Percentiles rank a stretch among this genome's conserved stretches.
phyloP scores from a whole-genome alignment of 2,329 filamentous ascomycete genomes.

The Cordyceps javanica region DNA sequence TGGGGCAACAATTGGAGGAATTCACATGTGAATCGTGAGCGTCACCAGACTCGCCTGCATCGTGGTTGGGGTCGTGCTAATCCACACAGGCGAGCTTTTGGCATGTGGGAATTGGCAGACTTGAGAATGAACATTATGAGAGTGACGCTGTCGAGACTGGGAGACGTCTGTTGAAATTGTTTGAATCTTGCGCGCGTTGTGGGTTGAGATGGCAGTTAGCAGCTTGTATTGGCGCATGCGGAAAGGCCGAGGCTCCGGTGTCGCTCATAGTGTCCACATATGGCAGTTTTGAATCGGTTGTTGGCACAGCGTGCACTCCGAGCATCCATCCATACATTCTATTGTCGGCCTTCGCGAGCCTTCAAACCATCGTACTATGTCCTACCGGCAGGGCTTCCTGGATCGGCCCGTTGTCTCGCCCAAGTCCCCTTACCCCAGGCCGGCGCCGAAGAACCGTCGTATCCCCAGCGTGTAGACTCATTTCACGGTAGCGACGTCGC shows the following conservation, averaged over 20 bases:
- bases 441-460: not conserved
- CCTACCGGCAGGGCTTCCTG: not conserved
- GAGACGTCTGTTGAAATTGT: not conserved
- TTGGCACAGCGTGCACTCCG: not conserved
- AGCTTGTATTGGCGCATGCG: not conserved
- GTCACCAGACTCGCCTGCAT: not conserved
- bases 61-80: not conserved
- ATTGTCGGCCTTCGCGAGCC: not conserved
- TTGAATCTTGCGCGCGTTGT: not conserved
- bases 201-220: too few relatives aligned
- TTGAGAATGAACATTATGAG: not conserved
- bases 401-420: slow-evolving; percentile 9
- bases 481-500: not conserved
- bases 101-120: slow-evolving; percentile 6
- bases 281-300: not conserved
- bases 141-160: not conserved
- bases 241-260: slow-evolving; percentile 7
- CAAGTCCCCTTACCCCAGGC: slow-evolving; percentile 8
- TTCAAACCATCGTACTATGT: not conserved
- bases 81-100: not conserved
- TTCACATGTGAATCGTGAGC: slow-evolving; percentile 3
- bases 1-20: not conserved
- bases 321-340: not conserved
- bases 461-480: not conserved
- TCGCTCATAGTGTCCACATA: not conserved